Percentiles rank a stretch among this genome's conserved stretches.
phyloP scores from a whole-genome alignment of 2,329 filamentous ascomycete species.

The Ophiostoma himal-ulmi region DNA sequence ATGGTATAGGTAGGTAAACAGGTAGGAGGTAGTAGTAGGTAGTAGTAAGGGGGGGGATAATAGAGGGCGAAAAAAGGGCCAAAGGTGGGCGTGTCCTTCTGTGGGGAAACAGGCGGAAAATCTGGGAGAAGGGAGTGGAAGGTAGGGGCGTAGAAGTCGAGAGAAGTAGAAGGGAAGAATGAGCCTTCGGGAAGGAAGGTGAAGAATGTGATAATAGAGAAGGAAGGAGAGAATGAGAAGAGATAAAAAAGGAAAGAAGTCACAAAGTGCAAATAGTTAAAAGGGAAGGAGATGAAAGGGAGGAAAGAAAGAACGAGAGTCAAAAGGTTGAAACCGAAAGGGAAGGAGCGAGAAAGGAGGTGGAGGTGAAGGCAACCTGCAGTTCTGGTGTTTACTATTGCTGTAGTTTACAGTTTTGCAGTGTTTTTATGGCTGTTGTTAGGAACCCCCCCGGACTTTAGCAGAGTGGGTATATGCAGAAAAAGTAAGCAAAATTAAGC shows the following conservation, averaged over 20 bases:
- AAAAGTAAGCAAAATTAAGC: constrained; percentile 10
- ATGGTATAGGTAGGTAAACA: constrained; percentile 1
- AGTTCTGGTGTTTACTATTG: constrained; percentile 1
- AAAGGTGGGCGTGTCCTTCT: constrained; percentile 18
- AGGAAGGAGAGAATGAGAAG: neutral
- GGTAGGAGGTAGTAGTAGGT: neutral
- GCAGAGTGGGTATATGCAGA: constrained; percentile 17
- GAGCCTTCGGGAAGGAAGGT: neutral
- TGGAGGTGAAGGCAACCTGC: constrained; percentile 17
- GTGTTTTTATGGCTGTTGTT: constrained; percentile 17
- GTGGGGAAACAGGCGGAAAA: constrained; percentile 17
- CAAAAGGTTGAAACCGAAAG: neutral
- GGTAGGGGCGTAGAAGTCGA: neutral
- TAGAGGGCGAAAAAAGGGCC: constrained; percentile 19
- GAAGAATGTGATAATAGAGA: neutral
- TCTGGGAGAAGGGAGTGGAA: constrained; percentile 13
- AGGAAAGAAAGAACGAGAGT: neutral
- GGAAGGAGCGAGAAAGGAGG: neutral
- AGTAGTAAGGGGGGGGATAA: neutral
- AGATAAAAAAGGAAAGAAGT: neutral
- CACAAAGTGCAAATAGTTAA: neutral
- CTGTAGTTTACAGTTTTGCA: constrained; percentile 13
- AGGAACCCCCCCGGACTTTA: constrained; percentile 21
- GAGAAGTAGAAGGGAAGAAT: constrained; percentile 5
- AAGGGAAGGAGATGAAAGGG: constrained; percentile 8